Evolutionary conservation across 1,284 basidiomycete genomes (phyloP).

Genomic region (Ganoderma boninense): DNA sequence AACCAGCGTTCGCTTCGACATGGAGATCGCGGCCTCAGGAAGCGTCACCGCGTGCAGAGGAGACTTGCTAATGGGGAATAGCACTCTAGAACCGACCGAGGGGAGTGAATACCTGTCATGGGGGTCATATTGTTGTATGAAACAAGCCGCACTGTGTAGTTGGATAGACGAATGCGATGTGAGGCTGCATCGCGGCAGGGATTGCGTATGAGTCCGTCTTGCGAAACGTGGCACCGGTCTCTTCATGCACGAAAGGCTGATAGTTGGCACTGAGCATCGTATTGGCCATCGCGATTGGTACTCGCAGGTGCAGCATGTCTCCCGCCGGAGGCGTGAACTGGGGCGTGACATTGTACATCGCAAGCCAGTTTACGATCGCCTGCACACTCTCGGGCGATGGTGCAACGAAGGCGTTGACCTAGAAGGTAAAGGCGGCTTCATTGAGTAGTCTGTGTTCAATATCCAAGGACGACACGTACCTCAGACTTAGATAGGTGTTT

Average conservation of each 20-base stretch:
- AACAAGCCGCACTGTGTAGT: too few relatives aligned
- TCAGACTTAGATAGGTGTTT: conserved; percentile 42
- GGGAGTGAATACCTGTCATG: neutral
- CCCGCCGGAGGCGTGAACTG: conserved; percentile 38
- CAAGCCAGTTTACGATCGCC: conserved; percentile 47
- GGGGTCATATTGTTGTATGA: too few relatives aligned
- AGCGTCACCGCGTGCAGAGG: neutral
- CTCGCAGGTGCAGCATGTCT: conserved; percentile 24
- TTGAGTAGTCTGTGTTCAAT: neutral
- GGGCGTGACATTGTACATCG: conserved; percentile 43
- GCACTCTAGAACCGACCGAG: neutral
- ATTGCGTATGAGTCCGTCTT: too few relatives aligned
- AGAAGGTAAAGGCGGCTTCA: too few relatives aligned
- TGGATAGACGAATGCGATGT: too few relatives aligned
- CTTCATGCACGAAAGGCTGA: conserved; percentile 43
- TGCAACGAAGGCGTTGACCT: conserved; percentile 47
- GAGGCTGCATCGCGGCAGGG: too few relatives aligned
- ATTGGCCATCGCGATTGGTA: conserved; percentile 44
- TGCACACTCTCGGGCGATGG: conserved; percentile 44
- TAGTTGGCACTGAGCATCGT: conserved; percentile 46
- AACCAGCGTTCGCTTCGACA: conserved; percentile 14
- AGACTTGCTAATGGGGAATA: neutral
- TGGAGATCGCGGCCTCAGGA: conserved; percentile 6
- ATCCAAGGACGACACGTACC: conserved; percentile 27
- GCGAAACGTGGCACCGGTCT: neutral